A percentile compares a stretch with the other conserved stretches of the same genome.
phyloP scores from a whole-genome alignment of 805 yeast genomes.

The Allodekkera sacchari region DNA sequence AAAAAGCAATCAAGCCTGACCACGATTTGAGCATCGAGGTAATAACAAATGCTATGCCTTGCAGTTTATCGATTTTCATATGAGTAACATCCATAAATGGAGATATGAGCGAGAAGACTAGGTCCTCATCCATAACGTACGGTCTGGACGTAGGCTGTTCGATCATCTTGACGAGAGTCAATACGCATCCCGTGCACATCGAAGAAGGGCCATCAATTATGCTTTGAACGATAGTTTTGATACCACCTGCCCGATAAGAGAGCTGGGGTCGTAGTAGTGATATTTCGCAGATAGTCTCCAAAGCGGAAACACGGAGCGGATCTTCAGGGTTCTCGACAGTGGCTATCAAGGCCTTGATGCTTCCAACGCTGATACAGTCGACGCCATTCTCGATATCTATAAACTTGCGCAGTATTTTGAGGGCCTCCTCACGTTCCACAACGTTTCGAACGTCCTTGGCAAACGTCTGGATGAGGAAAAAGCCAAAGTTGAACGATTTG shows the following conservation, averaged over 20 bases:
- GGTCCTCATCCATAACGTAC: slow-evolving; percentile 50
- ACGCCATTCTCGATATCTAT: slow-evolving; percentile 47
- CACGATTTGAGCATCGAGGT: slow-evolving; percentile 58
- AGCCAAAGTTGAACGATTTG: slow-evolving; percentile 48
- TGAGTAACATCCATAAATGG: slow-evolving; percentile 61
- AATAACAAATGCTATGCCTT: slow-evolving; percentile 51
- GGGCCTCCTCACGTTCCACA: slow-evolving; percentile 68
- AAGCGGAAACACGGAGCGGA: slow-evolving; percentile 37
- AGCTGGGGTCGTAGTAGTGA: slow-evolving; percentile 35
- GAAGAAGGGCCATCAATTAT: slow-evolving; percentile 48
- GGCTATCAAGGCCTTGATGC: slow-evolving; percentile 1
- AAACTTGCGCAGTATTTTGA: slow-evolving; percentile 60
- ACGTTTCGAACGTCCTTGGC: slow-evolving; percentile 39
- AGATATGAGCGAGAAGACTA: slow-evolving; percentile 54
- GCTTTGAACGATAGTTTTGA: slow-evolving; percentile 34
- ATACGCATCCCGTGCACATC: slow-evolving; percentile 32
- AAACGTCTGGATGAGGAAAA: slow-evolving; percentile 55
- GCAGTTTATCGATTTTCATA: slow-evolving; percentile 43
- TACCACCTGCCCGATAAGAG: slow-evolving; percentile 36
- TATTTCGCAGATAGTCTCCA: slow-evolving; percentile 48
- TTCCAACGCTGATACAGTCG: slow-evolving; percentile 26
- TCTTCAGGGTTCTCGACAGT: slow-evolving; percentile 50
- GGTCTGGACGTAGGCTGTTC: slow-evolving; percentile 48
- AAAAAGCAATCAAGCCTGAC: slow-evolving; percentile 65
- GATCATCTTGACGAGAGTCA: slow-evolving; percentile 45